Conservation (phyloP, 2,329 filamentous ascomycete genomes). For the Fusarium protoensiforme region DNA sequence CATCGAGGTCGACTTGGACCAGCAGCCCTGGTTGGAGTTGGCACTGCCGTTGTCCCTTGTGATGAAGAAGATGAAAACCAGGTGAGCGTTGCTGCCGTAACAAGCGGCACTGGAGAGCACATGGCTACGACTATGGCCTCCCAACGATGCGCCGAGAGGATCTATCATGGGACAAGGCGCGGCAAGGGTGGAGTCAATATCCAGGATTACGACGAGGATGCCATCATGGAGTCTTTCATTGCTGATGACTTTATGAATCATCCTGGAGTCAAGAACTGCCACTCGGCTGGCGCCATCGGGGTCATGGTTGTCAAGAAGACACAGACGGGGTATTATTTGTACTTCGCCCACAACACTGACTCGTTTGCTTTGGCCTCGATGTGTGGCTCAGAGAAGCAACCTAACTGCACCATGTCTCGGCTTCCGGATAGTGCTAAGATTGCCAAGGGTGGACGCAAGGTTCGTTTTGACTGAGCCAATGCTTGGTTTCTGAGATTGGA, state of each 20-base stretch:
- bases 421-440: constrained; percentile 65
- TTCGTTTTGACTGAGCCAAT: constrained; percentile 45
- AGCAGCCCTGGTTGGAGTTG: constrained; percentile 91
- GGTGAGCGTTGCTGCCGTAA: constrained; percentile 82
- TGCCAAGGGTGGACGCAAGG: constrained; percentile 65
- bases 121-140: constrained; percentile 97
- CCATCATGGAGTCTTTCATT: constrained; percentile 80
- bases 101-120: constrained; percentile 95
- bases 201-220: constrained; percentile 79
- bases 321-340: constrained; percentile 79
- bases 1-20: constrained; percentile 91
- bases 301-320: constrained; percentile 91
- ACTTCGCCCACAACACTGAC: constrained; percentile 97
- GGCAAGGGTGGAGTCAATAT: constrained; percentile 70
- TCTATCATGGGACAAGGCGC: constrained; percentile 77
- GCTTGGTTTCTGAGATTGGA: background rate
- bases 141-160: constrained; percentile 83
- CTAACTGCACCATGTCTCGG: constrained; percentile 90
- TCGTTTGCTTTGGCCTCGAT: constrained; percentile 88
- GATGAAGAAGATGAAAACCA: constrained; percentile 76
- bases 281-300: constrained; percentile 88
- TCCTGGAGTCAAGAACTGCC: constrained; percentile 82
- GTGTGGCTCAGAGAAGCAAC: constrained; percentile 79
- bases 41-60: constrained; percentile 86
- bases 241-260: constrained; percentile 93